Evolutionary conservation across 1,139 yeast genomes (phyloP).

Genomic region (Geotrichum carabidarum): DNA sequence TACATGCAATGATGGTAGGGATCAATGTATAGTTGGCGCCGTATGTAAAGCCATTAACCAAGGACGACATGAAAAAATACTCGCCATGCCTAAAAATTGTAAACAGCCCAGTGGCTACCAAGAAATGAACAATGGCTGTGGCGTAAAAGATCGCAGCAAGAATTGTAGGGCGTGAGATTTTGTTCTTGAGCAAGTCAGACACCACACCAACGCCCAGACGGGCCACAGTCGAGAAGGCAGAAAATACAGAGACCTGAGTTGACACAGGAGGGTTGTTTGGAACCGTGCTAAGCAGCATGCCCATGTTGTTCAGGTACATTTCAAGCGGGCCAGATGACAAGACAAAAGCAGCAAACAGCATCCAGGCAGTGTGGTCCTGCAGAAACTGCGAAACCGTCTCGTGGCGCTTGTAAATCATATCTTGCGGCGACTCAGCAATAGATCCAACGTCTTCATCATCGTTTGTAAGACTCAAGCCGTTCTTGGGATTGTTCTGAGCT

Average conservation of each 20-base stretch:
- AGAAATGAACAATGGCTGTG: slow-evolving; percentile 29
- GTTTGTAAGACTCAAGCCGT: neutral
- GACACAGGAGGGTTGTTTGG: slow-evolving; percentile 37
- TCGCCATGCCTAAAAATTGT: slow-evolving; percentile 28
- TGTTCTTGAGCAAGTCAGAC: slow-evolving; percentile 46
- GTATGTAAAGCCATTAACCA: slow-evolving; percentile 63
- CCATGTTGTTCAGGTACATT: slow-evolving; percentile 79
- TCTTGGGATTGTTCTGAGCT: neutral
- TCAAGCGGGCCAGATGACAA: slow-evolving; percentile 81
- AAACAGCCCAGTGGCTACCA: slow-evolving; percentile 40
- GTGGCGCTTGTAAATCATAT: slow-evolving; percentile 6
- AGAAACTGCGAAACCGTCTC: slow-evolving; percentile 42
- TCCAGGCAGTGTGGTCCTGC: slow-evolving; percentile 59
- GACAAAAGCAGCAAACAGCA: slow-evolving; percentile 58
- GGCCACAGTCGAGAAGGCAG: slow-evolving; percentile 54
- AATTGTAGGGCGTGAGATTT: slow-evolving; percentile 32
- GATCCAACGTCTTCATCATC: neutral
- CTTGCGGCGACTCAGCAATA: neutral
- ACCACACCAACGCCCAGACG: slow-evolving; percentile 62
- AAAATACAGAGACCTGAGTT: slow-evolving; percentile 51
- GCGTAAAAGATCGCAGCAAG: slow-evolving; percentile 26
- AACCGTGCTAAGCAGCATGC: slow-evolving; percentile 45
- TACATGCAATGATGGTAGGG: slow-evolving; percentile 73
- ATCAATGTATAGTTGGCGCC: slow-evolving; percentile 81
- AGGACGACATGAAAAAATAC: slow-evolving; percentile 42